Base-by-base conservation (phyloP, 148 eudicot species). In the Rhododendron simsii region DNA sequence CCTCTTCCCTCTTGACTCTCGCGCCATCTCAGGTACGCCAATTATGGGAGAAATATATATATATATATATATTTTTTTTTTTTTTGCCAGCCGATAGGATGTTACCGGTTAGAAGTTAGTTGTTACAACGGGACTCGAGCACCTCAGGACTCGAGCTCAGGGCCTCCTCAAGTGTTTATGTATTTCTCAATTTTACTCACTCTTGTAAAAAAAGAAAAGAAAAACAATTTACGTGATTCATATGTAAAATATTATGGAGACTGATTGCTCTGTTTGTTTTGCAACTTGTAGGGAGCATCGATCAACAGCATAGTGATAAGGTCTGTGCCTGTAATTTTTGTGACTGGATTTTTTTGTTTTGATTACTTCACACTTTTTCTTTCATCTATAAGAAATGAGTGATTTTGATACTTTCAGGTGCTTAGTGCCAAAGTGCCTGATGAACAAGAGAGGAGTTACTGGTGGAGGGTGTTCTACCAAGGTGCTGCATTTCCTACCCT, bases 401-500 rank as follows among this genome's bases (percentile, higher is more conserved):
- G 78, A 18, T 88, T 71, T 71, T 85, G 61, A 51, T 85, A 44
- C 69, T 44, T 81, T 83, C 89, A 95, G 99, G 88, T 95, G 81
- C 71, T 39, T 30, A 81, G 85, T 76, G 89, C 83, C 51, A 87
- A 90, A 83, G 88, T 85, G 35, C 88, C 94, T 11, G 88, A 89
- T 20, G 88, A 28, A 69, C 61, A 83, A 55, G 96, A 92, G 88
- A 90, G 88, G 82, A 85, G 86, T 53, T 81, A 90, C 16, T 86
- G 92, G 91, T 90, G 98, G 94, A 85, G 88, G 86, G 91, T 88
- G 45, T 96, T 96, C 89, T 96, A 96, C 83, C 89, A 85, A 80
- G 95, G 98, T 77, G 91, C 92, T 47, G 92, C 93, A 63, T 96
- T 95, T 87, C 94, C 92, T 30, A 89, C 93, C n/a, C 87, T 95